Evolutionary conservation across 83 land plant genomes (phyloP).

Genomic region (Thuja plicata): DNA sequence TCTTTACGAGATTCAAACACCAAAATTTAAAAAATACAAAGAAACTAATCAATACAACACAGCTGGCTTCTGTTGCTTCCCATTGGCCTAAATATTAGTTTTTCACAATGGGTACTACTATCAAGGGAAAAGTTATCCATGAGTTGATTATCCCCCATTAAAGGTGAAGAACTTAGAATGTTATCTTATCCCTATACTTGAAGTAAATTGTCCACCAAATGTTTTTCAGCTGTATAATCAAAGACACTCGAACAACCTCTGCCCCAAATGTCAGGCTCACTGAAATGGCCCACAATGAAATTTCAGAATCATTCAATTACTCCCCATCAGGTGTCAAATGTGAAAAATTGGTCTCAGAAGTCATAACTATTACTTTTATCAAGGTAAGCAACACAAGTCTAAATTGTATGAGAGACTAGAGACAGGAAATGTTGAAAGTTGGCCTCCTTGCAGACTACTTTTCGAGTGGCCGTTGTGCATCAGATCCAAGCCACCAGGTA

Average conservation of each 20-base stretch:
- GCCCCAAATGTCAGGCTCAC: not conserved
- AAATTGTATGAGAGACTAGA: constrained; percentile 20
- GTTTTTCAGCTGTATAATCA: not conserved
- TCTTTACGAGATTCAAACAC: not conserved
- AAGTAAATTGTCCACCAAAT: not conserved
- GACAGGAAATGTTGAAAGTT: constrained; percentile 20
- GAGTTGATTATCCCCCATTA: not conserved
- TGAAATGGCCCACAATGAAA: not conserved
- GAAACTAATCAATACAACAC: not conserved
- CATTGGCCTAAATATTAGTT: not conserved
- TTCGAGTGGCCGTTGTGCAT: constrained; percentile 23
- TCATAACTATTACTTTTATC: not conserved
- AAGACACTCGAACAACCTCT: not conserved
- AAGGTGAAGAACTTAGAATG: not conserved
- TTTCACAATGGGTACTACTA: not conserved
- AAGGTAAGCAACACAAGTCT: constrained; percentile 23
- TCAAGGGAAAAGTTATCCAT: not conserved
- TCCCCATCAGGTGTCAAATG: not conserved
- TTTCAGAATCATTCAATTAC: not conserved
- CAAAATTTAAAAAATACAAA: not conserved
- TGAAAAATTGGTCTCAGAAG: not conserved
- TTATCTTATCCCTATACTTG: not conserved
- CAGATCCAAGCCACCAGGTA: constrained; percentile 23
- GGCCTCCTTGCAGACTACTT: constrained; percentile 19
- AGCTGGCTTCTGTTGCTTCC: not conserved